These are phyloP conservation scores for Volvariella volvacea DNA, from an alignment of 1,284 basidiomycete species.

Conservation along the genomic window DNA sequence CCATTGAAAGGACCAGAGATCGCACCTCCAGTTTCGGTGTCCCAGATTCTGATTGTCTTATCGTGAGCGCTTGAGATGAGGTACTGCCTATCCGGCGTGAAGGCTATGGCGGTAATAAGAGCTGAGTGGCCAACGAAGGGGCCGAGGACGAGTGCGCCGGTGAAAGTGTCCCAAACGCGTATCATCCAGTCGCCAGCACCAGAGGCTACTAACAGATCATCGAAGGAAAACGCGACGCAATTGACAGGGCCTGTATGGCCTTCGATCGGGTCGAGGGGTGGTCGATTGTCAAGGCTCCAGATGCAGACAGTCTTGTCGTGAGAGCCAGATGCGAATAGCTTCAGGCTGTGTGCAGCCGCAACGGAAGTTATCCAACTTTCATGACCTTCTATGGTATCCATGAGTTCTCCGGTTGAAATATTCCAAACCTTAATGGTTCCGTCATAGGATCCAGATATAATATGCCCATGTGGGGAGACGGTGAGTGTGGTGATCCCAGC, in stretches of 20 bases:
- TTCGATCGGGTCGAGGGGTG: not conserved
- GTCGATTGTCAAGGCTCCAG: not conserved
- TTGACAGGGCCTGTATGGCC: not conserved
- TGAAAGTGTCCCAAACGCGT: not conserved
- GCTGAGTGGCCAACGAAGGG: not conserved
- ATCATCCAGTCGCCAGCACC: not conserved
- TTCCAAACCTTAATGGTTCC: conserved; percentile 59
- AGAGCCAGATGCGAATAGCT: conserved; percentile 5
- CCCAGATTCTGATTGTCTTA: conserved; percentile 88
- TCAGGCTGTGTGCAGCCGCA: conserved; percentile 7
- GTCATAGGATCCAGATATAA: conserved; percentile 10
- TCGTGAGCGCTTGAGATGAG: conserved; percentile 82
- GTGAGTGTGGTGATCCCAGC: conserved; percentile 6
- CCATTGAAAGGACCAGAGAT: conserved; percentile 1
- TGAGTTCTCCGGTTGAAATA: conserved; percentile 2
- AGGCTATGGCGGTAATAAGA: not conserved
- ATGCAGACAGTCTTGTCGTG: conserved; percentile 1
- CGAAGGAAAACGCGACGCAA: not conserved
- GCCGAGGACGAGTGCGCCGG: not conserved
- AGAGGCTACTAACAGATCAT: not conserved
- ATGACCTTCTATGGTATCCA: conserved; percentile 2
- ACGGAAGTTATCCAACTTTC: conserved; percentile 3
- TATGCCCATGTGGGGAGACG: conserved; percentile 8
- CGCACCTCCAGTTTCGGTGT: conserved; percentile 61
- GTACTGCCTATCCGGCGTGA: conserved; percentile 39